Evolutionary conservation across 495 filamentous ascomycete genomes (phyloP).

Genomic region (Viridothelium virens): DNA sequence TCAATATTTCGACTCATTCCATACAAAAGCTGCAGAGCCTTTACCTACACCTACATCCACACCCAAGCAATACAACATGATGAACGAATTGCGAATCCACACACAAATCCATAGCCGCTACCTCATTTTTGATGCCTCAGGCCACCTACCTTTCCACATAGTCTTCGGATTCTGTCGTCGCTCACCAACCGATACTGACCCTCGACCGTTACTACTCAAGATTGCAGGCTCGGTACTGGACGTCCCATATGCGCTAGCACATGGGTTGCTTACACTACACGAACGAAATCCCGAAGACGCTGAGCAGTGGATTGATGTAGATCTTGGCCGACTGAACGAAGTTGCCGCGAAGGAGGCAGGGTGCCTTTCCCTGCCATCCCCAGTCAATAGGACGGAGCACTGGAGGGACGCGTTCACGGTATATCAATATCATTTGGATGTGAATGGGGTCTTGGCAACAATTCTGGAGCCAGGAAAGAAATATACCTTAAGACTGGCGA

Average conservation of each 20-base stretch:
- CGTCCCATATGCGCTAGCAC: slow-evolving; percentile 25
- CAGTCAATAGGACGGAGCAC: slow-evolving; percentile 24
- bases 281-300: slow-evolving; percentile 23
- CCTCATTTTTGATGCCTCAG: slow-evolving; percentile 24
- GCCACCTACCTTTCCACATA: slow-evolving; percentile 26
- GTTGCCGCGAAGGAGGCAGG: slow-evolving; percentile 20
- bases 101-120: slow-evolving; percentile 23
- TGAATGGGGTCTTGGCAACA: slow-evolving; percentile 25
- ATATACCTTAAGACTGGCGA: slow-evolving; percentile 25
- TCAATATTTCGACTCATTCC: background rate
- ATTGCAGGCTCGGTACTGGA: slow-evolving; percentile 24
- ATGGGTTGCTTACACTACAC: slow-evolving; percentile 25
- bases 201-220: slow-evolving; percentile 21
- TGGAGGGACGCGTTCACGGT: slow-evolving; percentile 24
- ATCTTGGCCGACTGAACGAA: slow-evolving; percentile 17
- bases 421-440: slow-evolving; percentile 24
- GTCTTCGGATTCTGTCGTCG: slow-evolving; percentile 27
- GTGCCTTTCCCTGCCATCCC: slow-evolving; percentile 27
- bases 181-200: slow-evolving; percentile 21
- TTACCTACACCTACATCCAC: slow-evolving; percentile 8
- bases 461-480: slow-evolving; percentile 24
- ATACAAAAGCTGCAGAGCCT: background rate
- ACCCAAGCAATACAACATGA: slow-evolving; percentile 9
- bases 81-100: slow-evolving; percentile 25
- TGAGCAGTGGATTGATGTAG: slow-evolving; percentile 19